Base-by-base conservation (phyloP, 2,329 filamentous ascomycete genomes). In the Grosmannia huntii region DNA sequence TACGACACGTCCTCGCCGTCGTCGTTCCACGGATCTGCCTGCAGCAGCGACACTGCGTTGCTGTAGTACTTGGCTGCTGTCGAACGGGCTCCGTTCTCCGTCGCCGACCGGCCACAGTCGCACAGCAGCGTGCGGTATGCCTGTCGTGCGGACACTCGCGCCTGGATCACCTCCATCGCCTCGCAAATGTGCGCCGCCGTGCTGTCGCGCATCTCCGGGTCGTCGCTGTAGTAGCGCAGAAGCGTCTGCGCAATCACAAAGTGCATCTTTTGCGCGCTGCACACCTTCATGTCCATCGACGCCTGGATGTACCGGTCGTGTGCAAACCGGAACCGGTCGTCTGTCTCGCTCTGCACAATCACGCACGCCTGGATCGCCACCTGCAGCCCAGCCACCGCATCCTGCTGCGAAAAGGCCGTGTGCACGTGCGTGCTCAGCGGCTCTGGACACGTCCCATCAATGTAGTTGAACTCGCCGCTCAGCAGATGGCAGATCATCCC, bases 281-380 rank as follows among this genome's bases (percentile, higher is more conserved):
- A 84, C 67, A 91, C 84, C 61, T 81, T 82, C 56, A 96, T 74
- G 5, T 81, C 79, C 16, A 81, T 76, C 6, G 89, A 84, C 19
- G 89, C 89, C 67, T 87, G 84, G 55, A 90, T 79, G 66, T 95
- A 95, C 56, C 91, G 83, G 69, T 96, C 91, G 69, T 96, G 91
- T 38, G 86, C 84, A 68, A 96, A 96, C 38, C 84, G 83, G 69
- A 96, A 96, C 48, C 84, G 81, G 69, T 96, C 90, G 66, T 96
- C 92, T 1, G 85, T 84, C 62, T 94, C 89, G 23, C 87, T 89
- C 0, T 89, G 81, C 58, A 92, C 82, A 48, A 97, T 77, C 56
- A 96, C 83, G 66, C 88, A 95, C 4, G 86, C 81, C 65, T 89
- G 83, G 21, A 96, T 79, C 11, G 90, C 84, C 33, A 83, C 84